Evolutionary conservation across 768 basidiomycete species (phyloP).

Genomic region (Agaricus subrufescens): DNA sequence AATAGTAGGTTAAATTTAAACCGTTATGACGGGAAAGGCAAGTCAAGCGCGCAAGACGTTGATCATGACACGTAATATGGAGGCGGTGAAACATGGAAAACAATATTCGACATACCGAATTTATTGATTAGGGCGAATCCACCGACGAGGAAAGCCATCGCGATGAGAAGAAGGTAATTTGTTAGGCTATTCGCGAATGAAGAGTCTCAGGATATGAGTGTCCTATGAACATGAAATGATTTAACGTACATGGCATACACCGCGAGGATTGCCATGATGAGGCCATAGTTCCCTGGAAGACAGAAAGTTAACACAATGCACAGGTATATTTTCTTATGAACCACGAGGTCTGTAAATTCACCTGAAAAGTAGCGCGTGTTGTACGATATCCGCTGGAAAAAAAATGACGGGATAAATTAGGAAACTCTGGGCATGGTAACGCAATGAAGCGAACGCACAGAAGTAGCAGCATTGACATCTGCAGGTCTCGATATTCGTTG

Average conservation of each 20-base stretch:
- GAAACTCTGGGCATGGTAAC: background rate
- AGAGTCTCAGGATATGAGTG: background rate
- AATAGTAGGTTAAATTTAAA: background rate
- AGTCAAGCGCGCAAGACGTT: background rate
- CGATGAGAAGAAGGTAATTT: constrained; percentile 76
- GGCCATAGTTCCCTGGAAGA: constrained; percentile 75
- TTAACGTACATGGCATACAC: constrained; percentile 74
- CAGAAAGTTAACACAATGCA: too few species aligned
- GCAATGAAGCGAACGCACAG: constrained; percentile 40
- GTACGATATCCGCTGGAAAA: constrained; percentile 81
- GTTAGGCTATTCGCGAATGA: constrained; percentile 52
- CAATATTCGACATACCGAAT: constrained; percentile 58
- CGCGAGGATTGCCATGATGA: constrained; percentile 72
- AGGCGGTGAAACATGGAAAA: background rate
- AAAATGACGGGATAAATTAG: constrained; percentile 7
- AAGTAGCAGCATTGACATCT: constrained; percentile 74
- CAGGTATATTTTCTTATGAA: too few species aligned
- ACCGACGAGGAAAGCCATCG: constrained; percentile 84
- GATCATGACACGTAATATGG: background rate
- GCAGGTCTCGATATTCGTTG: constrained; percentile 82
- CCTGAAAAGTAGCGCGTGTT: constrained; percentile 90
- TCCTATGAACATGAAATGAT: background rate
- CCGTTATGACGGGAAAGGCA: background rate
- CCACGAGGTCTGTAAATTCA: constrained; percentile 18
- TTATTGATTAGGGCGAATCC: constrained; percentile 88